phyloP scores from a whole-genome alignment of 1,139 yeast genomes.

The Sugiyamaella paludigena region DNA sequence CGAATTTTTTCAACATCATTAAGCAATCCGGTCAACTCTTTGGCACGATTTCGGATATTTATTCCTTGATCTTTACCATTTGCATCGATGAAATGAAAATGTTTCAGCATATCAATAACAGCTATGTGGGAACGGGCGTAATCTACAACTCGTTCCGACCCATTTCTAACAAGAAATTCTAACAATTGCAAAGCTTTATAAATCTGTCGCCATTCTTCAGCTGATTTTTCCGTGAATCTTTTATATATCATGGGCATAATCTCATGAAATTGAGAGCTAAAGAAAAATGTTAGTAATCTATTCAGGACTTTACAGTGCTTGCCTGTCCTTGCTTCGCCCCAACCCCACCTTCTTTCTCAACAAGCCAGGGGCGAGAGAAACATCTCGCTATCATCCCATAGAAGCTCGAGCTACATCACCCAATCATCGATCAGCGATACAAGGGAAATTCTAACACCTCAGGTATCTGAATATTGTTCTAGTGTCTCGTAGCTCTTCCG shows the following conservation, averaged over 20 bases:
- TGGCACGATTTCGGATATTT: constrained; percentile 88
- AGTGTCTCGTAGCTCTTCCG: constrained; percentile 1
- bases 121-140: constrained; percentile 85
- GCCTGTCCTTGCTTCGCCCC: too few relatives aligned
- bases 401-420: too few relatives aligned
- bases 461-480: constrained; percentile 6
- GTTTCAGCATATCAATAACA: constrained; percentile 81
- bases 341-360: too few relatives aligned
- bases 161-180: constrained; percentile 88
- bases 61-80: constrained; percentile 97
- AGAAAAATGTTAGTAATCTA: too few relatives aligned
- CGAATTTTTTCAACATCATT: constrained; percentile 77
- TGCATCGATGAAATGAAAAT: constrained; percentile 90
- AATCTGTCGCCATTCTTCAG: constrained; percentile 97
- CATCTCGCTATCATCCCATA: too few relatives aligned
- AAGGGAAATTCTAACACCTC: too few relatives aligned
- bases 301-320: too few relatives aligned
- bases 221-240: constrained; percentile 90
- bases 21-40: constrained; percentile 66
- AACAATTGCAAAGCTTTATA: constrained; percentile 88
- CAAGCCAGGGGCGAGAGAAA: too few relatives aligned
- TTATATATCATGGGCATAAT: constrained; percentile 48
- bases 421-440: too few relatives aligned
- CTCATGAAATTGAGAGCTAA: constrained; percentile 44
- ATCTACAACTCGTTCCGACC: constrained; percentile 92